These are phyloP conservation scores for Exsudoporus floridanus DNA, from an alignment of 1,284 basidiomycete species.

Conservation along the genomic window DNA sequence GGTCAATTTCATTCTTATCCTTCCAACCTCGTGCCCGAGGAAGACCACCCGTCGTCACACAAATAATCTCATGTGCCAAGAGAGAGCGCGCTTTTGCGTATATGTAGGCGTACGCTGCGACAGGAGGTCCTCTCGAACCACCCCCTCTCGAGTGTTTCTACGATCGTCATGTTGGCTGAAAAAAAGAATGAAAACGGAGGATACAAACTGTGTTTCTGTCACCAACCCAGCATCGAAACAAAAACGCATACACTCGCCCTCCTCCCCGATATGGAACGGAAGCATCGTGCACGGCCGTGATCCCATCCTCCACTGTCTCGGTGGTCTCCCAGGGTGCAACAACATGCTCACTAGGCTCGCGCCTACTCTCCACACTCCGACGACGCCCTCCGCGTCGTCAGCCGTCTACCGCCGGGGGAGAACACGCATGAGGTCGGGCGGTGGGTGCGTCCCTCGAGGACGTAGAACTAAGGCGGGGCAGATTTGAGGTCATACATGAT, in stretches of 20 bases:
- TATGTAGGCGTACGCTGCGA: slow-evolving; percentile 77
- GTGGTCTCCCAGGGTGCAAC: slow-evolving; percentile 88
- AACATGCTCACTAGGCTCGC: slow-evolving; percentile 76
- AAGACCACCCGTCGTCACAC: too few relatives aligned
- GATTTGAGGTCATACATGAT: slow-evolving; percentile 98
- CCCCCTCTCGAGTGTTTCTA: slow-evolving; percentile 71
- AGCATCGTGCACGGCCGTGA: slow-evolving; percentile 85
- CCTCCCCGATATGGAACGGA: slow-evolving; percentile 69
- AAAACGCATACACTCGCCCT: slow-evolving; percentile 42
- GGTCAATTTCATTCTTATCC: too few relatives aligned
- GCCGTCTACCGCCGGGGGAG: slow-evolving; percentile 87
- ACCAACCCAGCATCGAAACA: background rate
- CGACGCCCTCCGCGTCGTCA: slow-evolving; percentile 82
- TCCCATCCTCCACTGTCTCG: slow-evolving; percentile 80
- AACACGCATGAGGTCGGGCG: slow-evolving; percentile 82
- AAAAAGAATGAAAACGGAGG: too few relatives aligned
- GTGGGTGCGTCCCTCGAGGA: slow-evolving; percentile 88
- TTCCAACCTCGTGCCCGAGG: too few relatives aligned
- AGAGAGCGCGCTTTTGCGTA: slow-evolving; percentile 77
- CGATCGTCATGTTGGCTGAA: slow-evolving; percentile 67
- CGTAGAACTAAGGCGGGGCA: slow-evolving; percentile 90
- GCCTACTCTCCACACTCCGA: slow-evolving; percentile 90
- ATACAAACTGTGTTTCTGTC: background rate
- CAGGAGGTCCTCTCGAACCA: slow-evolving; percentile 82
- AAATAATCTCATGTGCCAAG: slow-evolving; percentile 69